A percentile compares a stretch with the other conserved stretches of the same genome.
Conservation (phyloP, 768 basidiomycete genomes). For the Tremella yokohamensis region DNA sequence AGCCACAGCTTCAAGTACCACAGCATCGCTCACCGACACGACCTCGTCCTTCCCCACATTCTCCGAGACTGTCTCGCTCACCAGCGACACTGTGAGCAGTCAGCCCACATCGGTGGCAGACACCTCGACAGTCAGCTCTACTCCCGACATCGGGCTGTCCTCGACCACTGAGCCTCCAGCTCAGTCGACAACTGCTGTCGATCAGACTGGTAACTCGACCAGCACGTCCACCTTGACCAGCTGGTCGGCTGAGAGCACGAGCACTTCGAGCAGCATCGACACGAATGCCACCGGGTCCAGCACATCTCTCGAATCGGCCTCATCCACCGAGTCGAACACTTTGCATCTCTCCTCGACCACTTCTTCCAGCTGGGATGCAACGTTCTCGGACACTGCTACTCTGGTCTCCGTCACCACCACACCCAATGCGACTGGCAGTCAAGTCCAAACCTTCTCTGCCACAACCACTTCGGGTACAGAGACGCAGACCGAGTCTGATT, state of each 20-base stretch:
- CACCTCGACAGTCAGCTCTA: too few relatives aligned
- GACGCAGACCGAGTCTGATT: neutral
- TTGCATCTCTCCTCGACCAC: neutral
- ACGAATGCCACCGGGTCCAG: neutral
- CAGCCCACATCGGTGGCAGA: neutral
- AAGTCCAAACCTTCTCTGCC: slow-evolving; percentile 20
- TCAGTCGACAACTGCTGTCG: neutral
- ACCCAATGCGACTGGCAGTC: slow-evolving; percentile 21
- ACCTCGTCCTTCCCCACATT: neutral
- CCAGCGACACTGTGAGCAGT: slow-evolving; percentile 1
- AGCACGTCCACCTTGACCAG: neutral
- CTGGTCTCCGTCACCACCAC: slow-evolving; percentile 17
- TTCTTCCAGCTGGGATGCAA: neutral
- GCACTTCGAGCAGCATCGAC: slow-evolving; percentile 1
- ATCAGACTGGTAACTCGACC: neutral
- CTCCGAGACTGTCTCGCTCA: neutral
- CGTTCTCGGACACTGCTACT: slow-evolving; percentile 7
- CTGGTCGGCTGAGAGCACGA: neutral
- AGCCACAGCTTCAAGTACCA: neutral
- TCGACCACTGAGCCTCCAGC: neutral
- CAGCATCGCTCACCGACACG: neutral
- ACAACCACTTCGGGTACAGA: neutral
- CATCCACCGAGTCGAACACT: neutral
- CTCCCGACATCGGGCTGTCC: slow-evolving; percentile 1
- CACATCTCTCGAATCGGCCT: neutral